phyloP scores from a whole-genome alignment of 139 green algal genomes.

The Chlorella sorokiniana region DNA sequence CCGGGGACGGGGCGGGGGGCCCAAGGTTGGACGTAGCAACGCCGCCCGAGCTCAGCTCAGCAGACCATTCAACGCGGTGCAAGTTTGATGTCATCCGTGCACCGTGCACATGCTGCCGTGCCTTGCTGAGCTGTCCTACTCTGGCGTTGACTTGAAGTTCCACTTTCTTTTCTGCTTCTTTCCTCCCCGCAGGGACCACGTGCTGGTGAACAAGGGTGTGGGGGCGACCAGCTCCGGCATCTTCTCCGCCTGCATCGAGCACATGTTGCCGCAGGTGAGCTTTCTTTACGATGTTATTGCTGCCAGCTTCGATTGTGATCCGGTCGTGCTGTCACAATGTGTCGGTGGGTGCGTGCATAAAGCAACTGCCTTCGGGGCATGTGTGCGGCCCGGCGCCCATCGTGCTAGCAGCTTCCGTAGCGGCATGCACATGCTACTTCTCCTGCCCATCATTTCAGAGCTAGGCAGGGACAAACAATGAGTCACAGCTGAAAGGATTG shows the following conservation, averaged over 20 bases:
- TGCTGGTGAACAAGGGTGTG: constrained; percentile 24
- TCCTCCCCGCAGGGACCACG: constrained; percentile 7
- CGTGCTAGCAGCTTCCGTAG: no score
- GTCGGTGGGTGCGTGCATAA: no score
- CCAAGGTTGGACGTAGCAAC: not conserved
- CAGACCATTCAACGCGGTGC: no score
- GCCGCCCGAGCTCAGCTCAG: no score
- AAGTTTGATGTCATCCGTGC: not conserved
- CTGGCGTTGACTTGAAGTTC: not conserved
- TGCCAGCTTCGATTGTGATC: not conserved
- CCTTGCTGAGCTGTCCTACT: not conserved
- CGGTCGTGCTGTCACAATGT: no score
- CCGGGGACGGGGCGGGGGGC: not conserved
- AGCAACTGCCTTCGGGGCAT: no score
- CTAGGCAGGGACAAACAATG: no score
- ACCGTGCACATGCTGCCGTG: not conserved
- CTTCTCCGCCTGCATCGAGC: constrained; percentile 28
- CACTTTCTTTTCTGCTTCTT: not conserved
- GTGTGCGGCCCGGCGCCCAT: no score
- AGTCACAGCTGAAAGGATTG: no score
- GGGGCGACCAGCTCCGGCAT: constrained; percentile 31
- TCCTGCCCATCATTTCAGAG: no score
- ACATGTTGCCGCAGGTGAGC: constrained; percentile 20
- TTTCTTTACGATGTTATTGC: not conserved
- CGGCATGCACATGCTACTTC: no score